A percentile compares a stretch with the other conserved stretches of the same genome.
These are phyloP conservation scores for Plasmodium ovale DNA, from an alignment of 169 alveolate species.

Conservation along the genomic window DNA sequence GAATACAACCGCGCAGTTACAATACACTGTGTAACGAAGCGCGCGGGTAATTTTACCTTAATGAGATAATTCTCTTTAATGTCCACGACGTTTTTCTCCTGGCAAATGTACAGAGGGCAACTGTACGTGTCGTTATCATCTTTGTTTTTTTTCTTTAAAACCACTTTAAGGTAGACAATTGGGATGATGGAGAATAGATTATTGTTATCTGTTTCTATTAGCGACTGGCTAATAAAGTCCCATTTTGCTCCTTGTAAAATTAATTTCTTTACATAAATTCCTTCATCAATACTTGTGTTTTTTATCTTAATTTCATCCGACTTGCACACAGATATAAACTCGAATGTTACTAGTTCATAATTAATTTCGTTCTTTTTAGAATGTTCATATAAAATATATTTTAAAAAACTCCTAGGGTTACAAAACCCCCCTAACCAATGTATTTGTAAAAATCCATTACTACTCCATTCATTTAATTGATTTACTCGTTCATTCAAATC, in stretches of 20 bases:
- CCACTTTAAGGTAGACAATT: slow-evolving; percentile 93
- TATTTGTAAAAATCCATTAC: slow-evolving; percentile 44
- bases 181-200: slow-evolving; percentile 92
- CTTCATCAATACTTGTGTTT: slow-evolving; percentile 86
- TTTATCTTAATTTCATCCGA: slow-evolving; percentile 55
- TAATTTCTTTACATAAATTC: slow-evolving; percentile 91
- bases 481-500: slow-evolving; percentile 71
- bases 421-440: slow-evolving; percentile 76
- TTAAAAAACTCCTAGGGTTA: slow-evolving; percentile 71
- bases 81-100: slow-evolving; percentile 78
- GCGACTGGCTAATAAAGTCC: slow-evolving; percentile 90
- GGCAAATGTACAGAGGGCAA: slow-evolving; percentile 94
- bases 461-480: slow-evolving; percentile 75
- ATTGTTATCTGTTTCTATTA: slow-evolving; percentile 93
- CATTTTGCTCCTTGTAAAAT: slow-evolving; percentile 96
- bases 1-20: too few species aligned
- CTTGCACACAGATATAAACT: slow-evolving; percentile 41
- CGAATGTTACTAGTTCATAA: slow-evolving; percentile 67
- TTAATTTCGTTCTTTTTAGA: slow-evolving; percentile 71
- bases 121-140: slow-evolving; percentile 83
- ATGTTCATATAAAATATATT: slow-evolving; percentile 71
- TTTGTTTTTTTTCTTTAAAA: slow-evolving; percentile 86
- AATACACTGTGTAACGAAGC: background rate
- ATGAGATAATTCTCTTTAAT: slow-evolving; percentile 78
- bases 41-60: slow-evolving; percentile 4